These are phyloP conservation scores for Starmerella potacharoeniae DNA, from an alignment of 805 yeast species.

Conservation along the genomic window DNA sequence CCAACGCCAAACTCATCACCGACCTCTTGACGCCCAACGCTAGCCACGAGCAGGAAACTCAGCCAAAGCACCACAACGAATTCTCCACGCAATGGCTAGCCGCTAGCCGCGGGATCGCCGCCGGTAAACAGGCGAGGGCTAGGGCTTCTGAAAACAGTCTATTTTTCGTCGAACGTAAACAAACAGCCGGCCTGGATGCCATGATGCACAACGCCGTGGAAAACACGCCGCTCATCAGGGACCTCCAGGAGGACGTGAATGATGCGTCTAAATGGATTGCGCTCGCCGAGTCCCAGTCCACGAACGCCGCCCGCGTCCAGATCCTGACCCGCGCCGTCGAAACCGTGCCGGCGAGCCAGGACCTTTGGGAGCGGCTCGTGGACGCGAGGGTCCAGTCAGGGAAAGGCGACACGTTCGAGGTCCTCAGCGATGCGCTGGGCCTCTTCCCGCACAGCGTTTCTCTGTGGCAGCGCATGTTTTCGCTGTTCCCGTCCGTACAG, in stretches of 20 bases:
- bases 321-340: slow-evolving; percentile 12
- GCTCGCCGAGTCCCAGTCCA: slow-evolving; percentile 6
- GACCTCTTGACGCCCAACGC: too few relatives aligned
- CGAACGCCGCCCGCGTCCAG: background rate
- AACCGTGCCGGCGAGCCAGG: slow-evolving; percentile 9
- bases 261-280: slow-evolving; percentile 9
- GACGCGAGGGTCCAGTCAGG: background rate
- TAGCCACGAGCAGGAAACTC: too few relatives aligned
- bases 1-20: too few relatives aligned
- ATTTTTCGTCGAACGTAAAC: background rate
- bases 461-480: slow-evolving; percentile 12
- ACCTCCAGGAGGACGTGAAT: slow-evolving; percentile 1
- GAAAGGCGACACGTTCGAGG: background rate
- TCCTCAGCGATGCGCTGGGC: slow-evolving; percentile 8
- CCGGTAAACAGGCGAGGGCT: background rate
- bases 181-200: background rate
- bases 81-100: too few relatives aligned
- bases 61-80: too few relatives aligned
- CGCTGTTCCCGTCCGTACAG: slow-evolving; percentile 25
- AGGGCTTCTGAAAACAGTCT: background rate
- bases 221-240: slow-evolving; percentile 3
- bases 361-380: slow-evolving; percentile 5
- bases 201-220: slow-evolving; percentile 3
- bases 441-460: slow-evolving; percentile 8
- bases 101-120: too few relatives aligned